Base-by-base conservation (phyloP, 345 rosid genomes). In the Noccaea bulbosa region DNA sequence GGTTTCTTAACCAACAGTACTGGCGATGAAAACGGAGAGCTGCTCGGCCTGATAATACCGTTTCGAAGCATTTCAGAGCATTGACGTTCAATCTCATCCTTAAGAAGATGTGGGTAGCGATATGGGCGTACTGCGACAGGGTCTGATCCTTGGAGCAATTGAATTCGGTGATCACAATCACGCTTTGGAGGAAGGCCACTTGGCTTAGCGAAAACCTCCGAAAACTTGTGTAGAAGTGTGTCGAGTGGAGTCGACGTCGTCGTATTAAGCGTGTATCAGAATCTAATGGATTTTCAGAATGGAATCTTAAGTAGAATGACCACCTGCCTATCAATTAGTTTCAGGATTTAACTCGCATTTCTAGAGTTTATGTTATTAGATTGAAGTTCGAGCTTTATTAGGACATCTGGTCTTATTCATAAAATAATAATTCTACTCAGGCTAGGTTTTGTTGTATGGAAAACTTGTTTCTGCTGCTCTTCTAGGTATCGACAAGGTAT, bases 401-500 rank as follows among this genome's bases (percentile, higher is more conserved):
- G 22, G 22, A 20, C 22, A 20, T 20, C 22, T 43, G 41, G 55
- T 64, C 58, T 64, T 55, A 17, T 56, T 58, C 50, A 38, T 55
- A 37, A 38, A 37, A 37, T 47, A 47, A 38, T 38, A 64, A 22
- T 54, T 54, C 55, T 55, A 39, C 27, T 72, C 52, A 49, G 62
- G 66, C 30, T 58, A 65, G 52, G 20, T 20, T 40, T 48, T 66
- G 16, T 50, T 63, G 49, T 43, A 30, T 33, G 47, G 62, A 51
- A 24, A 50, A 47, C 47, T 66, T 66, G 61, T 58, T 54, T 46
- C 54, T 58, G 24, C 39, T 73, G 40, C 22, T 20, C 22, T 20
- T 20, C 2, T 20, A 20, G 59, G 58, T 55, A 55, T 40, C 35
- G n/a, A 2, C 22, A 20, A 20, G 22, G 22, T 20, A 20, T 20